These are phyloP conservation scores for Coemansia sp. DNA, from an alignment of 192 early-diverging fungal genomes.

Conservation along the genomic window DNA sequence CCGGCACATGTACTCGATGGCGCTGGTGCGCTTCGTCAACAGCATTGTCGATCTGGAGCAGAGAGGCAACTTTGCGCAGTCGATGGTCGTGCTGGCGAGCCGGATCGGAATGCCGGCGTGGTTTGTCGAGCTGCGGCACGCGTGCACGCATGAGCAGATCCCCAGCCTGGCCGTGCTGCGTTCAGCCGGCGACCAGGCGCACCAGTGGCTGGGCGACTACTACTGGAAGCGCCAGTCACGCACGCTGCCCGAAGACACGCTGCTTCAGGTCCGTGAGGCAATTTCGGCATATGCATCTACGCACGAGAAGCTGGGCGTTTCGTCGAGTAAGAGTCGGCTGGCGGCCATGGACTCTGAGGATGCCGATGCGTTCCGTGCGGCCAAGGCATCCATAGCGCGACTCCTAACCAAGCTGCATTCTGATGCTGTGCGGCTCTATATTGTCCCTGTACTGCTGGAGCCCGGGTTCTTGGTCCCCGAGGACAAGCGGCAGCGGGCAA, in stretches of 20 bases:
- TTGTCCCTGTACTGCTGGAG: slow-evolving; percentile 53
- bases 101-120: slow-evolving; percentile 55
- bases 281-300: slow-evolving; percentile 13
- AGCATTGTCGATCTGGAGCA: slow-evolving; percentile 56
- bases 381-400: slow-evolving; percentile 23
- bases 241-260: slow-evolving; percentile 25
- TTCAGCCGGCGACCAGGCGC: slow-evolving; percentile 50
- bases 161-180: slow-evolving; percentile 54
- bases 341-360: not conserved
- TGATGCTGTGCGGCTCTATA: slow-evolving; percentile 40
- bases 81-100: slow-evolving; percentile 48
- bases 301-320: not conserved
- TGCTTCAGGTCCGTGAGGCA: slow-evolving; percentile 17
- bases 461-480: slow-evolving; percentile 54
- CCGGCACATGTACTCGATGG: slow-evolving; percentile 41
- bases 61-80: slow-evolving; percentile 50
- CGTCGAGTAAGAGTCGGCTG: not conserved
- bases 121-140: slow-evolving; percentile 66
- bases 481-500: slow-evolving; percentile 49
- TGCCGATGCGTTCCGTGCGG: not conserved
- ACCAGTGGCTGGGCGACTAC: slow-evolving; percentile 51
- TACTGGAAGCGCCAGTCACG: slow-evolving; percentile 51
- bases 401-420: slow-evolving; percentile 33
- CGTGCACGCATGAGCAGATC: slow-evolving; percentile 58
- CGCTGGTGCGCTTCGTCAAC: slow-evolving; percentile 56